Conservation (phyloP, 805 yeast genomes). For the Jamesozyma rosinii region DNA sequence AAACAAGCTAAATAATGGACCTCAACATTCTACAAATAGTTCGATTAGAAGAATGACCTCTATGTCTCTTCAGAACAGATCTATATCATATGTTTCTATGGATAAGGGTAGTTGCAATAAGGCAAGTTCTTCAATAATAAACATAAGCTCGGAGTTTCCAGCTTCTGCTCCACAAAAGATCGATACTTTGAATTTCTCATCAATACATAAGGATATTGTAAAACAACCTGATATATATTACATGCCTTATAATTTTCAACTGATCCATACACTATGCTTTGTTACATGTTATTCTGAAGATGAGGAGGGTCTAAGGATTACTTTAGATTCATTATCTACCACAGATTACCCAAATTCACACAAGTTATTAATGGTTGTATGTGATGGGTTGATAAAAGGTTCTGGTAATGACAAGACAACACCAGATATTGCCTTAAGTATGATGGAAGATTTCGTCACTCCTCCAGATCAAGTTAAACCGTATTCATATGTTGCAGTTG, state of each 20-base stretch:
- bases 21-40: background rate
- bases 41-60: conserved; percentile 35
- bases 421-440: conserved; percentile 77
- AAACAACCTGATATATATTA: conserved; percentile 86
- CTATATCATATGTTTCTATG: conserved; percentile 1
- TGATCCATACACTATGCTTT: conserved; percentile 61
- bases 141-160: conserved; percentile 3
- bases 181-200: conserved; percentile 45
- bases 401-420: conserved; percentile 82
- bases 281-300: conserved; percentile 96
- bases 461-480: conserved; percentile 71
- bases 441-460: conserved; percentile 73
- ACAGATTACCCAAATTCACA: conserved; percentile 95
- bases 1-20: background rate
- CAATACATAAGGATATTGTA: conserved; percentile 68
- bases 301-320: conserved; percentile 72
- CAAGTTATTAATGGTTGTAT: conserved; percentile 74
- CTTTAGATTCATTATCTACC: conserved; percentile 84
- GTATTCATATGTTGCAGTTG: conserved; percentile 89
- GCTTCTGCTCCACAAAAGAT: conserved; percentile 14
- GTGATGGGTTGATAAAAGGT: conserved; percentile 93
- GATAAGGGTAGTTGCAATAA: background rate
- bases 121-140: background rate
- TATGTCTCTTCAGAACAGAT: conserved; percentile 56
- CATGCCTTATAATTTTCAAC: conserved; percentile 78